These are phyloP conservation scores for Geotrichum australiense DNA, from an alignment of 1,139 yeast species.

Conservation along the genomic window DNA sequence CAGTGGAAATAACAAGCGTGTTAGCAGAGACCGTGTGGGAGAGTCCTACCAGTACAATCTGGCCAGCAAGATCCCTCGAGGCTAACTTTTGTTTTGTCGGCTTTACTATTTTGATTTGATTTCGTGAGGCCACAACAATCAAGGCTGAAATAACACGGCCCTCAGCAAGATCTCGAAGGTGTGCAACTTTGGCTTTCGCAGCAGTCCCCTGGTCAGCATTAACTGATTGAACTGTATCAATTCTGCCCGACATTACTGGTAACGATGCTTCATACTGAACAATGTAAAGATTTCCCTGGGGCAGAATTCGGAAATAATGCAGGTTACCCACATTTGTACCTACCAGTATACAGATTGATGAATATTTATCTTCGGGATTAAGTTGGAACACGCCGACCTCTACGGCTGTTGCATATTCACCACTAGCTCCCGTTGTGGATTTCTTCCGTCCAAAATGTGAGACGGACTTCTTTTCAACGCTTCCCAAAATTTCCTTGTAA, in stretches of 20 bases:
- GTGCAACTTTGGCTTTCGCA: slow-evolving; percentile 55
- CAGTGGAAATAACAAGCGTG: slow-evolving; percentile 39
- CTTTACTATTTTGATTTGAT: slow-evolving; percentile 59
- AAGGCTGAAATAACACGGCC: slow-evolving; percentile 62
- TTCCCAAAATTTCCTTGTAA: slow-evolving; percentile 42
- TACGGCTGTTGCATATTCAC: slow-evolving; percentile 46
- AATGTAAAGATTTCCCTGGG: slow-evolving; percentile 63
- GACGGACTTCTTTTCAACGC: slow-evolving; percentile 13
- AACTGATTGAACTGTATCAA: slow-evolving; percentile 53
- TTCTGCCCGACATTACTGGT: slow-evolving; percentile 43
- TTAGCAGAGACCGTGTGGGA: slow-evolving; percentile 41
- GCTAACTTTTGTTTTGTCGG: slow-evolving; percentile 48
- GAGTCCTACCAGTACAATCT: slow-evolving; percentile 50
- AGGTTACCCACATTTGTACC: slow-evolving; percentile 81
- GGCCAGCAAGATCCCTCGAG: slow-evolving; percentile 40
- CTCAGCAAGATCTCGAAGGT: slow-evolving; percentile 53
- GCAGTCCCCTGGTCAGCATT: slow-evolving; percentile 52
- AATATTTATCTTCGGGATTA: slow-evolving; percentile 52
- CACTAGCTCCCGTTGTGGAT: slow-evolving; percentile 16
- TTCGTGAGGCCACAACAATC: slow-evolving; percentile 49
- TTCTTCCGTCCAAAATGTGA: slow-evolving; percentile 5
- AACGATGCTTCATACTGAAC: slow-evolving; percentile 50
- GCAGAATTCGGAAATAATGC: slow-evolving; percentile 58
- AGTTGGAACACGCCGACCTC: slow-evolving; percentile 67
- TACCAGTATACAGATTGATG: slow-evolving; percentile 62